phyloP scores from a whole-genome alignment of 176 grass and related monocot species.

The Ensete glaucum region DNA sequence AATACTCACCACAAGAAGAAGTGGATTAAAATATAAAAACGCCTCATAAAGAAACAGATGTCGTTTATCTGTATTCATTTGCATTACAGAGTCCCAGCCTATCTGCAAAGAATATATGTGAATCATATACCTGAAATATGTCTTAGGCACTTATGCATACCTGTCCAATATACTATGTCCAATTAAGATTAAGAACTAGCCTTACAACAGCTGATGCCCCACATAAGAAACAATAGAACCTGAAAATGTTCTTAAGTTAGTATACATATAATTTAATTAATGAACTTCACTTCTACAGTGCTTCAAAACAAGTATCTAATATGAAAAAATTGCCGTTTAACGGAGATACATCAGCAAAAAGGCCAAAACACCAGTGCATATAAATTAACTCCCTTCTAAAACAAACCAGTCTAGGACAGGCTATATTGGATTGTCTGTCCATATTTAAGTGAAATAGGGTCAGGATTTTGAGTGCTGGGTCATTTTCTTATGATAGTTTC shows the following conservation, averaged over 20 bases:
- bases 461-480: no score
- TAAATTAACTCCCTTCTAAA: no score
- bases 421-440: no score
- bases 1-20: constrained; percentile 79
- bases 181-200: constrained; percentile 29
- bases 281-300: neutral
- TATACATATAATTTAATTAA: constrained; percentile 8
- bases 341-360: neutral
- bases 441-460: no score
- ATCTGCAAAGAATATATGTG: constrained; percentile 37
- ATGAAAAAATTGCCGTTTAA: neutral
- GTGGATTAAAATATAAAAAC: constrained; percentile 95
- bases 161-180: neutral
- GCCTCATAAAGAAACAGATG: constrained; percentile 92
- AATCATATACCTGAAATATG: neutral
- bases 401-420: no score
- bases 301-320: neutral
- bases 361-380: no score
- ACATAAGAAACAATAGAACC: constrained; percentile 78
- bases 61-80: constrained; percentile 83
- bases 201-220: constrained; percentile 90
- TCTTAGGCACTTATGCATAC: neutral
- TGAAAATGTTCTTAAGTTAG: constrained; percentile 26
- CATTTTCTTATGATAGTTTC: no score
- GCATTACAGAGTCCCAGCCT: constrained; percentile 88